A percentile compares a stretch with the other conserved stretches of the same genome.
Conservation (phyloP, 306 rosid species). For the Vachellia pachyceras region DNA sequence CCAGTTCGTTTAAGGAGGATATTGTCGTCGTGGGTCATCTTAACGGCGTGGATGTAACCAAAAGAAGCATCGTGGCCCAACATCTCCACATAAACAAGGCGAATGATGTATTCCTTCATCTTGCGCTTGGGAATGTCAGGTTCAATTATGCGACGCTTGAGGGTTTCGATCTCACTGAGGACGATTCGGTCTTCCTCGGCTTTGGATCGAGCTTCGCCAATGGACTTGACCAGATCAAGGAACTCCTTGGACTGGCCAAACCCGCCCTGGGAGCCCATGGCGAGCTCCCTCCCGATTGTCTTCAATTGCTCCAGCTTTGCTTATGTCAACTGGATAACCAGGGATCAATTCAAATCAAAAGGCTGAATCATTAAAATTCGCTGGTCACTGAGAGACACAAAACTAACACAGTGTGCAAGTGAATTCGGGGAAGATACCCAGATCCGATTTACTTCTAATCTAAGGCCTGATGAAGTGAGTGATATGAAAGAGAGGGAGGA, state of each 20-base stretch:
- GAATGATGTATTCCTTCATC: conserved; percentile 94
- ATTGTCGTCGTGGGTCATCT: conserved; percentile 88
- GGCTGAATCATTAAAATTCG: neutral
- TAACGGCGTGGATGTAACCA: conserved; percentile 94
- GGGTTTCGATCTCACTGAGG: conserved; percentile 88
- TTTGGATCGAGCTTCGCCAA: conserved; percentile 97
- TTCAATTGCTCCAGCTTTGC: conserved; percentile 82
- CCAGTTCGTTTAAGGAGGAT: conserved; percentile 86
- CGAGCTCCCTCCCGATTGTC: conserved; percentile 89
- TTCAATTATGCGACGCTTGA: conserved; percentile 78
- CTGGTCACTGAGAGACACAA: conserved; percentile 12
- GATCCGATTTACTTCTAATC: conserved; percentile 4
- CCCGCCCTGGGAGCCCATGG: conserved; percentile 97
- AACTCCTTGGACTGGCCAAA: conserved; percentile 96
- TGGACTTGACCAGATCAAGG: conserved; percentile 87
- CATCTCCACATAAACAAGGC: conserved; percentile 93
- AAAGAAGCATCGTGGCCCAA: conserved; percentile 94
- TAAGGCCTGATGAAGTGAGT: neutral
- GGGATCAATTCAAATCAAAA: neutral
- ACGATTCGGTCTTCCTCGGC: conserved; percentile 96
- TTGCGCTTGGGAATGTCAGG: conserved; percentile 90
- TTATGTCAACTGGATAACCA: neutral
- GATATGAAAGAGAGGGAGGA: too few species aligned
- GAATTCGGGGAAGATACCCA: conserved; percentile 4
- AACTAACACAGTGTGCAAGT: neutral